Conservation (phyloP, 306 rosid genomes). For the Vachellia collinsii region DNA sequence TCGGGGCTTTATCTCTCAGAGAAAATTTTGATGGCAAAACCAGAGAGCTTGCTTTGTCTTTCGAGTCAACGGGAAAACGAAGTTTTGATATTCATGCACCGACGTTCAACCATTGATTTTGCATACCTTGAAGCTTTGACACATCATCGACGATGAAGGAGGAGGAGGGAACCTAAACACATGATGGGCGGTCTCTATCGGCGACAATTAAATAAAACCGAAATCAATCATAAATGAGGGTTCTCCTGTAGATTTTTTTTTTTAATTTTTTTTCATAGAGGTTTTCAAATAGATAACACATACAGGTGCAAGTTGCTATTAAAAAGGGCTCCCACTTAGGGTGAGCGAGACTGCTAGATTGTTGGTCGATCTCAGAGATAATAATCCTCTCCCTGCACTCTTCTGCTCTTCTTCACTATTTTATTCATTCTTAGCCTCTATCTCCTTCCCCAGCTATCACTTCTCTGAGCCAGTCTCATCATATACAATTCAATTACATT, state of each 20-base stretch:
- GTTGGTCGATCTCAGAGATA: slow-evolving; percentile 45
- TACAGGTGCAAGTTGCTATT: slow-evolving; percentile 45
- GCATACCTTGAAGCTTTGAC: slow-evolving; percentile 46
- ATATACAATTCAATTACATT: slow-evolving; percentile 23
- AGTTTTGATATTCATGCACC: slow-evolving; percentile 60
- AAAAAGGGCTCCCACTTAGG: slow-evolving; percentile 47
- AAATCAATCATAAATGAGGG: slow-evolving; percentile 41
- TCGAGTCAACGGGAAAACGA: neutral
- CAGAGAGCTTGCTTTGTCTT: slow-evolving; percentile 31
- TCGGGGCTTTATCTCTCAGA: slow-evolving; percentile 39
- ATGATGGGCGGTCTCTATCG: slow-evolving; percentile 49
- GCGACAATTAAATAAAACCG: slow-evolving; percentile 39
- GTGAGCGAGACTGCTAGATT: slow-evolving; percentile 45
- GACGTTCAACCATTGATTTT: slow-evolving; percentile 45
- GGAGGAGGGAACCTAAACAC: slow-evolving; percentile 50
- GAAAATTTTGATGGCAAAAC: slow-evolving; percentile 35
- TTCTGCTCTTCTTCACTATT: slow-evolving; percentile 30
- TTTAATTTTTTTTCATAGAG: neutral
- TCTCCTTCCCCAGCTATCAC: slow-evolving; percentile 34
- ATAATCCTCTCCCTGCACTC: neutral
- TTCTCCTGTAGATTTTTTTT: slow-evolving; percentile 1
- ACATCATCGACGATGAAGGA: slow-evolving; percentile 36
- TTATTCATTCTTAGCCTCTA: slow-evolving; percentile 36
- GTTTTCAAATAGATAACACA: slow-evolving; percentile 13
- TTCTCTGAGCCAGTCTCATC: slow-evolving; percentile 39